phyloP scores from a whole-genome alignment of 2,329 filamentous ascomycete species.

The Beauveria varroae region DNA sequence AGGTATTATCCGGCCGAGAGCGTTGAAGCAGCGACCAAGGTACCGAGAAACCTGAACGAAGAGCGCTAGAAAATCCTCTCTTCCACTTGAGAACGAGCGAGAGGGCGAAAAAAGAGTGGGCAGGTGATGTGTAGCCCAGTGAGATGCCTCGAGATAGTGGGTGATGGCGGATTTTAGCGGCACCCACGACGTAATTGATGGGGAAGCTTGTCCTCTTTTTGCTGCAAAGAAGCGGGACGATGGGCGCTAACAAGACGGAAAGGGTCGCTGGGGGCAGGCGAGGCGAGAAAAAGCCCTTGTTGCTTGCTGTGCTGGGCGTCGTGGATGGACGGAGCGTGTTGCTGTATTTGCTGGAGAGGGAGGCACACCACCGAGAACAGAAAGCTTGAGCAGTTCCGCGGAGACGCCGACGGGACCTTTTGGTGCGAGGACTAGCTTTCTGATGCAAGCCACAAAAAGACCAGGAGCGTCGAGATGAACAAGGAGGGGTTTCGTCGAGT shows the following conservation, averaged over 20 bases:
- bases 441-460: constrained; percentile 7
- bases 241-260: constrained; percentile 2
- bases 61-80: neutral
- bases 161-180: constrained; percentile 8
- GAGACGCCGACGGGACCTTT: neutral
- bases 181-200: constrained; percentile 11
- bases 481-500: neutral
- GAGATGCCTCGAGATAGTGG: constrained; percentile 11
- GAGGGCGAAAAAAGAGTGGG: constrained; percentile 5
- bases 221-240: constrained; percentile 5
- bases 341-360: neutral
- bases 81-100: neutral
- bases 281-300: neutral
- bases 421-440: neutral
- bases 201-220: constrained; percentile 2
- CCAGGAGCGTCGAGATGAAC: neutral
- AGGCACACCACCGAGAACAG: constrained; percentile 3
- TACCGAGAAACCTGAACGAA: neutral
- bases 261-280: constrained; percentile 1
- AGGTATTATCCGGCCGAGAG: neutral
- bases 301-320: neutral
- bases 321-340: neutral
- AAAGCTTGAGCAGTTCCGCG: neutral
- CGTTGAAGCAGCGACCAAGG: neutral
- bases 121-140: neutral